Percentiles rank a stretch among this genome's conserved stretches.
Evolutionary conservation across 306 rosid species (phyloP).

Genomic region (Echinosophora koreensis): DNA sequence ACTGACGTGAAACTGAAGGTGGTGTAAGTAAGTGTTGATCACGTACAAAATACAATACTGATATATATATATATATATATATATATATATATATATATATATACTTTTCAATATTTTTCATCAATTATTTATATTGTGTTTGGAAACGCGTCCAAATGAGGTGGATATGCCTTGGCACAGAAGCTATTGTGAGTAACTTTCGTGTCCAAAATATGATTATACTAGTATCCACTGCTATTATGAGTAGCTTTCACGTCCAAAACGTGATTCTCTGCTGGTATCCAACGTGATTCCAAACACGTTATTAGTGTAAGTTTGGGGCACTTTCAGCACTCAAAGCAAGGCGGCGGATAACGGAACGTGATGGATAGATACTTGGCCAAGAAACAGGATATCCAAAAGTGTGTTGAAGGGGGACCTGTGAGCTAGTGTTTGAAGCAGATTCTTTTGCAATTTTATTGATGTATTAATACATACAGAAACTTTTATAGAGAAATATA

Average conservation of each 20-base stretch:
- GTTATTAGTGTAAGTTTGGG: background rate
- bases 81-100: slow-evolving; percentile 18
- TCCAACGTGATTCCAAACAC: too few species aligned
- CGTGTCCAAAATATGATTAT: too few species aligned
- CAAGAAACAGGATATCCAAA: slow-evolving; percentile 51
- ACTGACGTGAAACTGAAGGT: slow-evolving; percentile 68
- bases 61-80: slow-evolving; percentile 18
- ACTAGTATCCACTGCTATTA: too few species aligned
- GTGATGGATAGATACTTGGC: slow-evolving; percentile 43
- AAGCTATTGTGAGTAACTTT: too few species aligned
- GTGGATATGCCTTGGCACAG: too few species aligned
- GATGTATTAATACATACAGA: background rate
- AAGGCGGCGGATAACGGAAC: slow-evolving; percentile 65
- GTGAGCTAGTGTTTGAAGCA: background rate
- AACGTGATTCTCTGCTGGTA: too few species aligned
- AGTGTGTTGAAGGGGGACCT: slow-evolving; percentile 13
- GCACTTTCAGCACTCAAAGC: slow-evolving; percentile 42
- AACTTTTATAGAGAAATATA: background rate
- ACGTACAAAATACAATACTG: slow-evolving; percentile 32
- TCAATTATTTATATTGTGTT: slow-evolving; percentile 19
- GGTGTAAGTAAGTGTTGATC: slow-evolving; percentile 35
- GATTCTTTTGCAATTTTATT: slow-evolving; percentile 6
- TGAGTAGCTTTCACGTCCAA: too few species aligned
- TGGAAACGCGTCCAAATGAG: too few species aligned
- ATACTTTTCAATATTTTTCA: slow-evolving; percentile 24